Evolutionary conservation across 164 flowering plant species (phyloP), one percentile per base, ranked within the genome.

Genomic region (Pachysandra terminalis): DNA sequence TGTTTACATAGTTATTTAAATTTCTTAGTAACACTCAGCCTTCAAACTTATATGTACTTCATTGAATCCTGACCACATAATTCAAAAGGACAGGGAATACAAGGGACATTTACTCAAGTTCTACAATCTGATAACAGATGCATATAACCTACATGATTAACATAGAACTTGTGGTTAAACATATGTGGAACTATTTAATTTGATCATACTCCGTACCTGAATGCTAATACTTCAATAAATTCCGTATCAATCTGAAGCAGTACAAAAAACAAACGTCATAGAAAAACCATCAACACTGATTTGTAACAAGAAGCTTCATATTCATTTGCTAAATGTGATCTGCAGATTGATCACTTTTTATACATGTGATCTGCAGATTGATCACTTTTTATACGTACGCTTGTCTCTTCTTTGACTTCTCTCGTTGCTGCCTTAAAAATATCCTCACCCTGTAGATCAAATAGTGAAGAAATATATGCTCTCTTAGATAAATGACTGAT

Each of bases 391-490:
- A n/a, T 45, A 78, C 91, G 77, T 79, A 91, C 97, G 64, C 97
- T 91, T 14, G 93, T 89, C 74, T 91, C 95, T 80, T 90, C 97
- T 77, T 84, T 89, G 9, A 87, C 91, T 85, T 90, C 94, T 72
- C 97, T 79, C 0, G 78, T 40, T 56, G 87, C 90, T 48, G 85
- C 93, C 9, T 32, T 19, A 68, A 26, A 71, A 21, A 91, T 82
- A 74, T 81, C 82, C 72, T 83, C 86, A 61, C 81, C 82, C 84
- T 83, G 73, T 52, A 56, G 19, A 59, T 19, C 54, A n/a, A 55
- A 23, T 19, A 19, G 24, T 69, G 58, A 70, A 56, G 23, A 55
- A 64, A 65, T 37, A 27, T 19, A 21, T 14, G 7, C 25, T 64
- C 25, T 17, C 16, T 26, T 52, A 32, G 54, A 41, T 13, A 27